These are phyloP conservation scores for Phytophthora citricola DNA, from an alignment of 352 stramenopile species.

Conservation along the genomic window DNA sequence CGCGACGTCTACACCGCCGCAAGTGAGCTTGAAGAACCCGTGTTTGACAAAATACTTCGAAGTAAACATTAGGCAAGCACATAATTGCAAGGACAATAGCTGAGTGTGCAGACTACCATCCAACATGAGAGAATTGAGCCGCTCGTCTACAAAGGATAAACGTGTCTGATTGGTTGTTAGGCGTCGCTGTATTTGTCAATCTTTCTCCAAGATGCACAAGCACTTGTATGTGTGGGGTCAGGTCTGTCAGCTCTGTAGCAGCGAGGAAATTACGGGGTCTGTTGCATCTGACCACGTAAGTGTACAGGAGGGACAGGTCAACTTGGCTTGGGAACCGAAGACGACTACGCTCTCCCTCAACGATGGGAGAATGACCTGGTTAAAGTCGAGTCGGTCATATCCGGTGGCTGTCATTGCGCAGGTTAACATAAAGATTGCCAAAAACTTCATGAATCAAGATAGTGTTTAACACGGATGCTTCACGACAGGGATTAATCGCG, in stretches of 20 bases:
- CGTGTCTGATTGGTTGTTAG: slow-evolving; percentile 34
- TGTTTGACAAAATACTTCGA: too few relatives aligned
- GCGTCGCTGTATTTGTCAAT: slow-evolving; percentile 7
- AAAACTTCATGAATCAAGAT: too few relatives aligned
- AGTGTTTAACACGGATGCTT: too few relatives aligned
- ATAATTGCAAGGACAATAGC: slow-evolving; percentile 5
- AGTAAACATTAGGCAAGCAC: slow-evolving; percentile 1
- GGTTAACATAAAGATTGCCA: slow-evolving; percentile 17
- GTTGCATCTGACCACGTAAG: not conserved
- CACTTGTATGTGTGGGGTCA: slow-evolving; percentile 64
- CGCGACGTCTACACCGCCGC: slow-evolving; percentile 59
- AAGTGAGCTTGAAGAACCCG: slow-evolving; percentile 42
- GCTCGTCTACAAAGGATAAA: too few relatives aligned
- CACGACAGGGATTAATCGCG: slow-evolving; percentile 29
- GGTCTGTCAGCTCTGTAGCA: slow-evolving; percentile 31
- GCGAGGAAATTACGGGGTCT: not conserved
- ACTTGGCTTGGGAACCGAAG: slow-evolving; percentile 58
- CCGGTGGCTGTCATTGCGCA: slow-evolving; percentile 76
- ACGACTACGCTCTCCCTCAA: slow-evolving; percentile 69
- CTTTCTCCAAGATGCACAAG: slow-evolving; percentile 25
- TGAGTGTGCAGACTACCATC: slow-evolving; percentile 6
- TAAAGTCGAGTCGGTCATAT: slow-evolving; percentile 42
- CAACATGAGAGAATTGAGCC: too few relatives aligned
- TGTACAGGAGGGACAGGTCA: slow-evolving; percentile 67
- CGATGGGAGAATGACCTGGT: slow-evolving; percentile 33